Evolutionary conservation across 805 yeast species (phyloP).

Genomic region (Cyberlindnera euphorbiae): DNA sequence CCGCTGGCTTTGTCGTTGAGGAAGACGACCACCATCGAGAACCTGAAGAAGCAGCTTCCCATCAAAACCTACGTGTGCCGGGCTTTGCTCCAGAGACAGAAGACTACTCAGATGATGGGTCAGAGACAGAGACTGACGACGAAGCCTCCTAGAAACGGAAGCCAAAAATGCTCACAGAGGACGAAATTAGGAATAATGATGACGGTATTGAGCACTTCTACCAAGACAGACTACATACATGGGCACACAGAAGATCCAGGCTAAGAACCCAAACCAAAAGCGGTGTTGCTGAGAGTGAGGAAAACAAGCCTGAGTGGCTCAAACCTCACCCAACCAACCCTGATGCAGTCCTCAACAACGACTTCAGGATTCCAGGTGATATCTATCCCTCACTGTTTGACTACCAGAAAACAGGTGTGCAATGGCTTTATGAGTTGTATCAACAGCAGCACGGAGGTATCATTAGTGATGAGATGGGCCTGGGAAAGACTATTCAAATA

Average conservation of each 20-base stretch:
- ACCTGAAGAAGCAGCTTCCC: conserved; percentile 12
- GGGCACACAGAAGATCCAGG: conserved; percentile 52
- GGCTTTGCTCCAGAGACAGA: conserved; percentile 18
- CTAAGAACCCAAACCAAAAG: too few relatives aligned
- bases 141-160: conserved; percentile 12
- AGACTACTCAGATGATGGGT: conserved; percentile 11
- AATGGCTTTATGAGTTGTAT: conserved; percentile 95
- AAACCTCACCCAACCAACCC: conserved; percentile 72
- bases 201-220: conserved; percentile 78
- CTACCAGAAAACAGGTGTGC: conserved; percentile 94
- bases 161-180: conserved; percentile 22
- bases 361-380: conserved; percentile 83
- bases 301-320: conserved; percentile 51
- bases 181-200: conserved; percentile 48
- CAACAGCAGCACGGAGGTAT: conserved; percentile 91
- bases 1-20: conserved; percentile 46
- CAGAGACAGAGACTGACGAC: conserved; percentile 20
- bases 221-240: conserved; percentile 51
- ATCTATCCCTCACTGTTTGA: conserved; percentile 82
- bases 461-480: conserved; percentile 97
- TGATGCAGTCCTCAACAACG: conserved; percentile 69
- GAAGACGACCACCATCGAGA: conserved; percentile 24
- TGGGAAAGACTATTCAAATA: conserved; percentile 92
- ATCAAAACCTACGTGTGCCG: conserved; percentile 23
- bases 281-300: conserved; percentile 9